Evolutionary conservation across 2,329 filamentous ascomycete species (phyloP), one percentile per base, ranked within the genome.

Genomic region (Metarhizium brunneum): DNA sequence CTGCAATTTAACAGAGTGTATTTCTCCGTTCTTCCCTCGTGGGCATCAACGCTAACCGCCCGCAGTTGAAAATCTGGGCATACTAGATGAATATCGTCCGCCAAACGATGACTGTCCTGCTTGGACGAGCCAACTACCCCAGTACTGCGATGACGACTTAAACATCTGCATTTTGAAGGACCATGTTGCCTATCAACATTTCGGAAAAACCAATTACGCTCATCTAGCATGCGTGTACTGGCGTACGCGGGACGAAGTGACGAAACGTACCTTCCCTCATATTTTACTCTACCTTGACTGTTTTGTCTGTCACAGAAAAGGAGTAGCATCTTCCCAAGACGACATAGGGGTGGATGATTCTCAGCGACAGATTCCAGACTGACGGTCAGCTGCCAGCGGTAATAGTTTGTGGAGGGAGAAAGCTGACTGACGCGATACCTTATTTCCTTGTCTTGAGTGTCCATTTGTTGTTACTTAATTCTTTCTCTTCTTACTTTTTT

Each of bases 51-150:
- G 45, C 35, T 56, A 59, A 66, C 54, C 63, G 25, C 38, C 5
- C 10, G 10, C 60, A 92, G 88, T 86, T 92, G 73, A 92, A 91
- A 82, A 85, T 92, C 71, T 92, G 88, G 88, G 88, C 88, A 61
- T 90, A 87, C 77, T 89, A 86, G 74, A 43, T 38, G 47, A 63
- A 54, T 32, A 50, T 58, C 57, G 59, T 60, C 59, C 54, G 25
- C 45, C 50, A 63, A 47, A 60, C 59, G 57, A 66, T 57, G 55
- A 35, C 61, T 56, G 58, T 61, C 62, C 62, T 62, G 58, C 61
- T 61, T 65, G 63, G 64, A 64, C 64, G 63, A 45, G 25, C 25
- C 63, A 63, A 55, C 61, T 63, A 66, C 60, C 60, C 64, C 60
- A 65, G 63, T 61, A 60, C 59, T 61, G 57, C 63, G 59, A 57